phyloP scores from a whole-genome alignment of 495 filamentous ascomycete genomes.

The Lophiostoma macrostomum region DNA sequence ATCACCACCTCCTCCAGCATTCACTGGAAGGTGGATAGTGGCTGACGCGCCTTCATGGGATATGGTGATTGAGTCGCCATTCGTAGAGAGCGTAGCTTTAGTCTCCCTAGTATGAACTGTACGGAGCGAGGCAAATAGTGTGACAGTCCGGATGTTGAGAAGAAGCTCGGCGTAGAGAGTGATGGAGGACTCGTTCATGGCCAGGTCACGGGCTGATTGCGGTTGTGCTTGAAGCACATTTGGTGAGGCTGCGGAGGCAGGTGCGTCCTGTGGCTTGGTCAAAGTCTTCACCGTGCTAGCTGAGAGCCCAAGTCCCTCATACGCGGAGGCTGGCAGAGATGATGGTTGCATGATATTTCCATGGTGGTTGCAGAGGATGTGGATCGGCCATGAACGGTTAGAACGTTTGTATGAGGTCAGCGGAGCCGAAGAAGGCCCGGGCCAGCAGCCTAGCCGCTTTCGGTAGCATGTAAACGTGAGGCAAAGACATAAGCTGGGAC shows the following conservation, averaged over 20 bases:
- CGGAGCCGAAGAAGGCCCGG: too few species aligned
- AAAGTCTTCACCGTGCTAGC: conserved; percentile 13
- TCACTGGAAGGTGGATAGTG: conserved; percentile 64
- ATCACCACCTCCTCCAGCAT: conserved; percentile 45
- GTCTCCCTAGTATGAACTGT: conserved; percentile 47
- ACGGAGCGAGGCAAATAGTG: conserved; percentile 65
- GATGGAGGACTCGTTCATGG: conserved; percentile 25
- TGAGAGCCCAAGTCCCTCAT: conserved; percentile 17
- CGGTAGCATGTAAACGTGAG: too few species aligned
- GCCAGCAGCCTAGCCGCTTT: too few species aligned
- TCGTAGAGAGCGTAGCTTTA: conserved; percentile 48
- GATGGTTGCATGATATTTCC: conserved; percentile 10
- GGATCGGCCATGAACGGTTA: too few species aligned
- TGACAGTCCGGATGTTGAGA: conserved; percentile 79
- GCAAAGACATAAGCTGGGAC: too few species aligned
- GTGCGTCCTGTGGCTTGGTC: conserved; percentile 7
- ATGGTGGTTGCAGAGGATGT: too few species aligned
- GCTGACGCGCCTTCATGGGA: conserved; percentile 53
- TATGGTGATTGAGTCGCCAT: conserved; percentile 52
- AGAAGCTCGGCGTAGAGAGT: conserved; percentile 81
- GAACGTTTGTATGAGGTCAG: too few species aligned
- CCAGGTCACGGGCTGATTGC: neutral
- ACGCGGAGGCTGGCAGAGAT: conserved; percentile 27
- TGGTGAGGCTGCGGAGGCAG: conserved; percentile 6
- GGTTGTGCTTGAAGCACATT: conserved; percentile 11